Evolutionary conservation across 2,329 filamentous ascomycete species (phyloP).

Genomic region (Xylariaceae sp.): DNA sequence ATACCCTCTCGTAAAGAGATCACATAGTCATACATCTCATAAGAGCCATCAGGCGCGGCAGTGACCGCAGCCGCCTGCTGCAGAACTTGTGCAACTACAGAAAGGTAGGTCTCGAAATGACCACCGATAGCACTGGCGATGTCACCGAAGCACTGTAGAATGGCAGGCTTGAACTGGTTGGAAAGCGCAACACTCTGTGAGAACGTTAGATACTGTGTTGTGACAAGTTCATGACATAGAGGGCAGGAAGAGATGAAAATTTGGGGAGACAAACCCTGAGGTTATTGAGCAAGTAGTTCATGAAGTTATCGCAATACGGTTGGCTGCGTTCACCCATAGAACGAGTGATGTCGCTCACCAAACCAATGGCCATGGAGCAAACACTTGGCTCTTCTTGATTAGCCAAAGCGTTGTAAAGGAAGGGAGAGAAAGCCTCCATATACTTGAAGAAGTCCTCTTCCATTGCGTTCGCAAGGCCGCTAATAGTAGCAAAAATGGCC

Average conservation of each 20-base stretch:
- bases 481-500: conserved; percentile 89
- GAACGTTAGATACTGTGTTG: conserved; percentile 43
- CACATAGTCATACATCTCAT: conserved; percentile 97
- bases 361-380: conserved; percentile 95
- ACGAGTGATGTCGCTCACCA: conserved; percentile 95
- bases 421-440: conserved; percentile 94
- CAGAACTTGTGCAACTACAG: conserved; percentile 90
- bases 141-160: conserved; percentile 96
- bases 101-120: conserved; percentile 90
- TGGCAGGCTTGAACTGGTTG: conserved; percentile 98
- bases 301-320: conserved; percentile 95
- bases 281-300: conserved; percentile 97
- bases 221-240: background rate
- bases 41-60: conserved; percentile 78
- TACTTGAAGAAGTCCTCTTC: conserved; percentile 96
- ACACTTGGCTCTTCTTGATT: conserved; percentile 95
- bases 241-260: background rate
- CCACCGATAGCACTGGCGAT: conserved; percentile 93
- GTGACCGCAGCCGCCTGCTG: conserved; percentile 90
- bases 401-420: conserved; percentile 89
- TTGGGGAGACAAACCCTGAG: conserved; percentile 67
- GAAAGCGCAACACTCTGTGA: conserved; percentile 78
- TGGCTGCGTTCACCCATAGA: conserved; percentile 89
- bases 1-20: conserved; percentile 95
- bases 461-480: conserved; percentile 87